These are phyloP conservation scores for Hypoxylon perforatum DNA, from an alignment of 495 filamentous ascomycete genomes.

Conservation along the genomic window DNA sequence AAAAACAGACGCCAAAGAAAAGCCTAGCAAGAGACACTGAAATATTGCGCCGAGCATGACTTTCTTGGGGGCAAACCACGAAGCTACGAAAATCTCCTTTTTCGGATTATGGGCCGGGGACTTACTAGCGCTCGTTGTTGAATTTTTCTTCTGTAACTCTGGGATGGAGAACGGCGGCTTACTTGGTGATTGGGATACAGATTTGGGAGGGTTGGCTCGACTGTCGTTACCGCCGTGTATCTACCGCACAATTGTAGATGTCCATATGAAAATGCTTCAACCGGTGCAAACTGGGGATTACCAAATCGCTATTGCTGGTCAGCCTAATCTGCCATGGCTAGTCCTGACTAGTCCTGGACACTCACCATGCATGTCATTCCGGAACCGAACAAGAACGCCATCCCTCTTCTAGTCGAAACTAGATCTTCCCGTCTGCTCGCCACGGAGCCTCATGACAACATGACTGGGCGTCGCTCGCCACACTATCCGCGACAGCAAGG, in stretches of 20 bases:
- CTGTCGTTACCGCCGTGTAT: conserved; percentile 39
- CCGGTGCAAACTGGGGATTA: not conserved
- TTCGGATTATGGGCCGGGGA: not conserved
- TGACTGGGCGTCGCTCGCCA: not conserved
- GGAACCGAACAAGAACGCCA: not conserved
- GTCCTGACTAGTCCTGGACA: not conserved
- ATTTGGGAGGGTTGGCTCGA: conserved; percentile 20
- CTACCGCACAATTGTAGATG: conserved; percentile 34
- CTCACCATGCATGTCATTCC: not conserved
- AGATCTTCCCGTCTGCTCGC: not conserved
- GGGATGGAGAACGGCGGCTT: conserved; percentile 4
- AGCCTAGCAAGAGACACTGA: conserved; percentile 36
- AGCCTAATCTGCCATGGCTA: not conserved
- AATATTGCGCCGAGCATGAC: conserved; percentile 6
- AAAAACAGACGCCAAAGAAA: conserved; percentile 30
- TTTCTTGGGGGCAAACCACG: not conserved
- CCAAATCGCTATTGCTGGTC: not conserved
- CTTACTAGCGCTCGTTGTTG: conserved; percentile 12
- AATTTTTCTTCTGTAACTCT: conserved; percentile 12
- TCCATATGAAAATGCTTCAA: conserved; percentile 25
- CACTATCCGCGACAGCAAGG: conserved; percentile 10
- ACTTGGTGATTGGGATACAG: conserved; percentile 16
- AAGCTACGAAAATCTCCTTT: conserved; percentile 18
- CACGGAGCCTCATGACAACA: conserved; percentile 4
- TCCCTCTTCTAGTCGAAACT: conserved; percentile 1